A percentile compares a stretch with the other conserved stretches of the same genome.
These are phyloP conservation scores for Coelastrella sp. DNA, from an alignment of 139 green algal genomes.

Conservation along the genomic window DNA sequence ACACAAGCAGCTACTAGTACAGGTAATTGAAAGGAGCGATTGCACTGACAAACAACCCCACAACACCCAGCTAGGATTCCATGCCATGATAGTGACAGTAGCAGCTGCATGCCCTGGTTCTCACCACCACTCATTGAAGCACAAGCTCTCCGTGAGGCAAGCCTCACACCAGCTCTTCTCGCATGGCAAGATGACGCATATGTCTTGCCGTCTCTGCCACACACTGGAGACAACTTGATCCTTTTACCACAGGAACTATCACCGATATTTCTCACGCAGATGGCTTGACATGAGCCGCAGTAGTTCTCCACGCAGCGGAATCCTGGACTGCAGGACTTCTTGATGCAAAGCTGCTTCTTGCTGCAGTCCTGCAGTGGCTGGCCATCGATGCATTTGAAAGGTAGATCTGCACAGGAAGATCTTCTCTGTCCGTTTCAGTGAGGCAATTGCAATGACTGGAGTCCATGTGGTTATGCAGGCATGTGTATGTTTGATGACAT, in stretches of 20 bases:
- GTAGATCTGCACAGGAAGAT: background rate
- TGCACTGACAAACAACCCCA: background rate
- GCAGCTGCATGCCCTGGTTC: background rate
- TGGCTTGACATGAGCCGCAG: background rate
- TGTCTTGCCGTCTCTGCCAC: conserved; percentile 8
- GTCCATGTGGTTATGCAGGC: no score
- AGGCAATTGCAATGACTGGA: background rate
- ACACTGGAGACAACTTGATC: background rate
- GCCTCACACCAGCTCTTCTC: background rate
- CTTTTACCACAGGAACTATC: background rate
- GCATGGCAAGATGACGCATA: background rate
- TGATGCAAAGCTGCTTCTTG: background rate
- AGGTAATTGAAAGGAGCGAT: background rate
- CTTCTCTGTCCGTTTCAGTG: background rate
- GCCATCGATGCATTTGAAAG: background rate
- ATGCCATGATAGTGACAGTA: no score
- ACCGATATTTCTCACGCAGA: background rate
- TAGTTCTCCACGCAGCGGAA: background rate
- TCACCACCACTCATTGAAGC: background rate
- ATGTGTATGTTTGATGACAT: no score
- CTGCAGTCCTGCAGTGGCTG: background rate
- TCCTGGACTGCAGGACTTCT: background rate
- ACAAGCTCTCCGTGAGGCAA: background rate
- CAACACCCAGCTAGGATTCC: no score
- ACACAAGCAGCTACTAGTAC: background rate